phyloP scores from a whole-genome alignment of 2,329 filamentous ascomycete species.

The Fulvia fulva region DNA sequence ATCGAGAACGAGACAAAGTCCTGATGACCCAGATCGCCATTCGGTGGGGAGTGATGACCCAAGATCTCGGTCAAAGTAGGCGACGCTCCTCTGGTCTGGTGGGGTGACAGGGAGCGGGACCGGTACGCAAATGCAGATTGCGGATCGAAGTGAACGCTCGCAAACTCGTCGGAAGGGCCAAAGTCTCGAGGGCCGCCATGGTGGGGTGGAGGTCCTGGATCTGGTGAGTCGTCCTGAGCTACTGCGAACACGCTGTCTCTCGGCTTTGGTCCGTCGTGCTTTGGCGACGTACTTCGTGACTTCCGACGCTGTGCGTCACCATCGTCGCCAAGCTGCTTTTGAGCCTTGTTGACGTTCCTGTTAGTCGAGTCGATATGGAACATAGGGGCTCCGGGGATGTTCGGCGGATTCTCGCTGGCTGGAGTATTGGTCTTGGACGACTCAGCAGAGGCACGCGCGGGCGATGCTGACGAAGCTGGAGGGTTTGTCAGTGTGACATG shows the following conservation, averaged over 20 bases:
- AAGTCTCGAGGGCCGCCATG: not conserved
- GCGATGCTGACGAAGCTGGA: conserved; percentile 17
- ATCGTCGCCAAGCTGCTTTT: not conserved
- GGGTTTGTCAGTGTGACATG: conserved; percentile 14
- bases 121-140: conserved; percentile 15
- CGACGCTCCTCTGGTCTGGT: conserved; percentile 15
- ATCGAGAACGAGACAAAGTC: conserved; percentile 29
- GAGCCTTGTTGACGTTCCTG: not conserved
- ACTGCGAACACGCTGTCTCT: conserved; percentile 3
- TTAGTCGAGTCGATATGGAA: not conserved
- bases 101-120: conserved; percentile 18
- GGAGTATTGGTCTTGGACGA: conserved; percentile 21
- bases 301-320: not conserved
- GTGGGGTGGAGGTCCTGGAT: conserved; percentile 5
- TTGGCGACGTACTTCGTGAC: not conserved
- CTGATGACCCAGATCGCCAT: conserved; percentile 10
- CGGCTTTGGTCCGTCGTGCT: not conserved
- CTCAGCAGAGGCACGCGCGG: conserved; percentile 12
- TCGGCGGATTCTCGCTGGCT: conserved; percentile 6
- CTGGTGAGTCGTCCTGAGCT: conserved; percentile 4
- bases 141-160: conserved; percentile 16
- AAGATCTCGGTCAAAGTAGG: conserved; percentile 32
- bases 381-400: conserved; percentile 1
- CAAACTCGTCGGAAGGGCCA: conserved; percentile 1
- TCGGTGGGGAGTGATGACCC: conserved; percentile 5